These are phyloP conservation scores for Trametes cubensis DNA, from an alignment of 768 basidiomycete species.

Conservation along the genomic window DNA sequence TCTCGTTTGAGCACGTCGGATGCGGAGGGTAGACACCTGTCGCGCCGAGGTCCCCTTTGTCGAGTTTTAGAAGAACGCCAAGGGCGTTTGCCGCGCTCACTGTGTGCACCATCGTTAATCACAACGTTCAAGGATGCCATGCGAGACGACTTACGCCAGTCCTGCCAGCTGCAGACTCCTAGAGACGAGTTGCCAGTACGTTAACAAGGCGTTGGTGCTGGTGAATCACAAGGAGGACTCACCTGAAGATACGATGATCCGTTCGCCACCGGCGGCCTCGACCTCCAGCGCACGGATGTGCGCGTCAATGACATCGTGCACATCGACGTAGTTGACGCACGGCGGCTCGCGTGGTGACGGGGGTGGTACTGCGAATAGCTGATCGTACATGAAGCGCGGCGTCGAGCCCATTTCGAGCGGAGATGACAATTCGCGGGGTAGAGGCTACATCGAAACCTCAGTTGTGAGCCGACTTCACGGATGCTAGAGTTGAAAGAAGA, in stretches of 20 bases:
- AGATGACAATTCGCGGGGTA: not conserved
- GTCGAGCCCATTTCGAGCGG: not conserved
- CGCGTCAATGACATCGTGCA: constrained; percentile 37
- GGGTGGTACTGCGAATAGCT: not conserved
- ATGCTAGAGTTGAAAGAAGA: not conserved
- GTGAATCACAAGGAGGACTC: not conserved
- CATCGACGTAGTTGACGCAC: constrained; percentile 35
- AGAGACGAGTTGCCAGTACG: not conserved
- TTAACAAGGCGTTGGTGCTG: not conserved
- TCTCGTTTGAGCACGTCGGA: constrained; percentile 25
- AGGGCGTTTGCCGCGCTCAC: constrained; percentile 19
- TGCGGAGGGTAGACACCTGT: not conserved
- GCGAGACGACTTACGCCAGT: constrained; percentile 19
- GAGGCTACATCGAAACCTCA: not conserved
- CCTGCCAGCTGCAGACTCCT: constrained; percentile 23
- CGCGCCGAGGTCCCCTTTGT: not conserved
- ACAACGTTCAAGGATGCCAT: not conserved
- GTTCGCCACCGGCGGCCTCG: constrained; percentile 40
- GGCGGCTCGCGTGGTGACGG: not conserved
- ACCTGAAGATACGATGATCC: constrained; percentile 42
- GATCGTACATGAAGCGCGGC: not conserved
- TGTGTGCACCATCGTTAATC: not conserved
- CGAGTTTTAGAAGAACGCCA: not conserved
- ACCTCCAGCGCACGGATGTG: constrained; percentile 35
- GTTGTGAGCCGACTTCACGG: not conserved